These are phyloP conservation scores for Kodamaea lidongshanica DNA, from an alignment of 805 yeast species.

Conservation along the genomic window DNA sequence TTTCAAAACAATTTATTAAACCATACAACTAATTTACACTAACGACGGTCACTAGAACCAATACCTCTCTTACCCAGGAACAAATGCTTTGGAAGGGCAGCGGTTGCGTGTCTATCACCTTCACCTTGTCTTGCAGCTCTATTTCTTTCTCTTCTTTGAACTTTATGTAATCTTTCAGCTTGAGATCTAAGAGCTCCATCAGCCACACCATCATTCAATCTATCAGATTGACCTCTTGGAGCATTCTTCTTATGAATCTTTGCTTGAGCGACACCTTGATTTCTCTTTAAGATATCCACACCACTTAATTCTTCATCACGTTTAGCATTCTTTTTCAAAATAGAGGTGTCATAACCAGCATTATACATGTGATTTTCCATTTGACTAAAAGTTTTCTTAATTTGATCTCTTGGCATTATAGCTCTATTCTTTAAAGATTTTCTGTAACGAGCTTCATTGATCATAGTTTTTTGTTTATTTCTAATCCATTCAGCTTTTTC, in stretches of 20 bases:
- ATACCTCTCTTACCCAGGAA: slow-evolving; percentile 95
- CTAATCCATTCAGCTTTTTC: slow-evolving; percentile 95
- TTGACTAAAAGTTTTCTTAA: slow-evolving; percentile 64
- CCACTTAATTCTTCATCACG: slow-evolving; percentile 50
- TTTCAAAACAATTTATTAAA: not conserved
- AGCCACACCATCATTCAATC: slow-evolving; percentile 79
- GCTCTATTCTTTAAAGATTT: slow-evolving; percentile 83
- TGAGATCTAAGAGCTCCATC: slow-evolving; percentile 76
- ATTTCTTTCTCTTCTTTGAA: slow-evolving; percentile 91
- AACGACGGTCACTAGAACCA: slow-evolving; percentile 89
- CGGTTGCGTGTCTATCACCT: slow-evolving; percentile 86
- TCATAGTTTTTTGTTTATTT: slow-evolving; percentile 90
- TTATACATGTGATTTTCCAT: slow-evolving; percentile 87
- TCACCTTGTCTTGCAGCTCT: slow-evolving; percentile 92
- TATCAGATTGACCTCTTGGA: slow-evolving; percentile 61
- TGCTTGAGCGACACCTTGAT: slow-evolving; percentile 37
- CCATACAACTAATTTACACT: slow-evolving; percentile 11
- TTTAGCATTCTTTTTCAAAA: slow-evolving; percentile 40
- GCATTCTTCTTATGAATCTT: slow-evolving; percentile 40
- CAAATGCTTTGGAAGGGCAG: slow-evolving; percentile 86
- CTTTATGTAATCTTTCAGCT: slow-evolving; percentile 80
- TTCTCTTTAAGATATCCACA: slow-evolving; percentile 69
- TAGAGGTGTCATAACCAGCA: slow-evolving; percentile 80
- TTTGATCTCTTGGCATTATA: slow-evolving; percentile 84
- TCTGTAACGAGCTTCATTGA: slow-evolving; percentile 78